These are phyloP conservation scores for Phytophthora foliorum DNA, from an alignment of 352 stramenopile species.

Conservation along the genomic window DNA sequence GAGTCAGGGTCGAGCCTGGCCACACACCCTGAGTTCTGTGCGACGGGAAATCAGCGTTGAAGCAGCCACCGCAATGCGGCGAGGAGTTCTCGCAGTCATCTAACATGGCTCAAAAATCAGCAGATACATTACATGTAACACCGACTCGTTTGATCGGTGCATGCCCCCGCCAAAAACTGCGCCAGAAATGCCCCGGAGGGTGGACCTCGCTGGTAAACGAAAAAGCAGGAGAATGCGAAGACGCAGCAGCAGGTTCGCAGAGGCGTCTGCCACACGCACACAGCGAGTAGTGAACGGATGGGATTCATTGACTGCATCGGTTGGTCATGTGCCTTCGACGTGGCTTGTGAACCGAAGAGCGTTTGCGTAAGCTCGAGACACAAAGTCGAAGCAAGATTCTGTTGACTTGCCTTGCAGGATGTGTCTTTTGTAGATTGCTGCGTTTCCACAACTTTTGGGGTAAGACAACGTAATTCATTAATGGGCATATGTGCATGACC, in stretches of 20 bases:
- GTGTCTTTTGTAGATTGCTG: too few relatives aligned
- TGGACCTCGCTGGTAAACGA: conserved; percentile 31
- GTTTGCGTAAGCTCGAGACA: not conserved
- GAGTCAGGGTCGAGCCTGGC: conserved; percentile 15
- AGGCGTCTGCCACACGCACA: conserved; percentile 20
- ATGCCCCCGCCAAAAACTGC: not conserved
- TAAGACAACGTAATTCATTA: too few relatives aligned
- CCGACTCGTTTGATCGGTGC: conserved; percentile 19
- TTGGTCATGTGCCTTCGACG: too few relatives aligned
- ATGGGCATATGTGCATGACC: too few relatives aligned
- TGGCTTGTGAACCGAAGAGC: not conserved
- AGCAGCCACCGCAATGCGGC: conserved; percentile 25
- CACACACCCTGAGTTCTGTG: conserved; percentile 32
- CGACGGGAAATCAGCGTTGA: conserved; percentile 34
- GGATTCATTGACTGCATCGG: not conserved
- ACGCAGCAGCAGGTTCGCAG: conserved; percentile 23
- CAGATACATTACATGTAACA: conserved; percentile 10
- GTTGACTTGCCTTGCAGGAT: too few relatives aligned
- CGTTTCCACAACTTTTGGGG: too few relatives aligned
- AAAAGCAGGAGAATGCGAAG: conserved; percentile 28
- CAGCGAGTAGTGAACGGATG: conserved; percentile 8
- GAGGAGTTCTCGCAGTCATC: conserved; percentile 4
- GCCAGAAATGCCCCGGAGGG: conserved; percentile 5
- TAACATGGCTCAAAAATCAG: conserved; percentile 28
- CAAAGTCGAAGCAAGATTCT: too few relatives aligned